Conservation (phyloP, 108 stramenopile species). For the Skeletonema potamos region DNA sequence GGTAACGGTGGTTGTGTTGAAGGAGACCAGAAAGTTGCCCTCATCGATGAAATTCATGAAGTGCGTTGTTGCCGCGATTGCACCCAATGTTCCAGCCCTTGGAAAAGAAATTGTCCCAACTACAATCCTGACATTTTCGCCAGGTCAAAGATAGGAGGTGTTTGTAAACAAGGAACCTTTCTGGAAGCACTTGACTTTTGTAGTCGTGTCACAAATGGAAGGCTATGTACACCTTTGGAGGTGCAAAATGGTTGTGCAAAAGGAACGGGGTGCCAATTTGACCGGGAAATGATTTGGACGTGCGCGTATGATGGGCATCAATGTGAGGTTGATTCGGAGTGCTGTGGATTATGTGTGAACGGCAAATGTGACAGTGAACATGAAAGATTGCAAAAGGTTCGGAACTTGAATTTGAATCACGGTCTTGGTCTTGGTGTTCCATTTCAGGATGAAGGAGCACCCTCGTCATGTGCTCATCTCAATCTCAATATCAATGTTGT, state of each 20-base stretch:
- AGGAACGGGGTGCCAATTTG: not conserved
- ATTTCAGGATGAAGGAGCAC: not conserved
- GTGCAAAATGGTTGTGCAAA: not conserved
- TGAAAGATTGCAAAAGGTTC: not conserved
- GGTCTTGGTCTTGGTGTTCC: not conserved
- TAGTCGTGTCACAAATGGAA: not conserved
- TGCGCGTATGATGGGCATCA: not conserved
- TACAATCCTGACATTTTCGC: not conserved
- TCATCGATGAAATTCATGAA: not conserved
- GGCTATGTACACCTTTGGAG: not conserved
- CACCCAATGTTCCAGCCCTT: not conserved
- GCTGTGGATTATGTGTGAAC: not conserved
- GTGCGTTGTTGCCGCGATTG: not conserved
- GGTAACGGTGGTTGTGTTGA: not conserved
- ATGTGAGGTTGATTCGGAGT: not conserved
- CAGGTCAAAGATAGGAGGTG: not conserved
- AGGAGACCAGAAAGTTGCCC: not conserved
- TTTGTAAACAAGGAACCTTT: not conserved
- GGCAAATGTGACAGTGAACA: not conserved
- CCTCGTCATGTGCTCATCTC: not conserved
- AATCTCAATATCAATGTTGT: not conserved
- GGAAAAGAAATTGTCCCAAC: not conserved
- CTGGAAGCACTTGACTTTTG: not conserved
- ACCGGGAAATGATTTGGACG: slow-evolving; percentile 4
- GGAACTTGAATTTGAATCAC: not conserved